Evolutionary conservation across 163 green algal species (phyloP).

Genomic region (Scenedesmus sp.): DNA sequence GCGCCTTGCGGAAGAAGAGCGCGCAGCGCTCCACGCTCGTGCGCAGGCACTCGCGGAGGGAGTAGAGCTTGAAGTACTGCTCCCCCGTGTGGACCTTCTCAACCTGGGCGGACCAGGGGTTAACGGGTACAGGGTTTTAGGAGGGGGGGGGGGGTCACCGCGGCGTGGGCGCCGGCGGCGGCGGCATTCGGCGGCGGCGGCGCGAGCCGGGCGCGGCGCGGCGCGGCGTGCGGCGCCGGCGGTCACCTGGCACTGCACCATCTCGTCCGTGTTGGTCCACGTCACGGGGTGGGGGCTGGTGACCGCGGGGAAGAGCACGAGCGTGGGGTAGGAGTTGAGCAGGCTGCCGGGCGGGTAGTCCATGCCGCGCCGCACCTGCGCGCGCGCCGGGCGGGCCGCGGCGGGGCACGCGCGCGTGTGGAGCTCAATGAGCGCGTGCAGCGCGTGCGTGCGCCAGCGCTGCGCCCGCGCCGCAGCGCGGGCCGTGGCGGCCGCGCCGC

Average conservation of each 20-base stretch:
- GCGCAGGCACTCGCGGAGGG: slow-evolving; percentile 30
- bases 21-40: slow-evolving; percentile 19
- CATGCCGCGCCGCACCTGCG: too few species aligned
- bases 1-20: slow-evolving; percentile 47
- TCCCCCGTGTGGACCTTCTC: slow-evolving; percentile 11
- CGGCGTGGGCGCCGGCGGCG: too few species aligned
- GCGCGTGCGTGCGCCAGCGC: too few species aligned
- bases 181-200: neutral
- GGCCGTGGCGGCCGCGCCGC: too few species aligned
- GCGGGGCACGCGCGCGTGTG: too few species aligned
- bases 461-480: too few species aligned
- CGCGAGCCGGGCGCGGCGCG: neutral
- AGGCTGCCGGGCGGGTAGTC: slow-evolving; percentile 34
- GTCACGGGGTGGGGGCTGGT: slow-evolving; percentile 40
- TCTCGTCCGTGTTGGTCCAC: slow-evolving; percentile 36
- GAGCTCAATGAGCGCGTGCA: too few species aligned
- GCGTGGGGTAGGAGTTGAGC: slow-evolving; percentile 48
- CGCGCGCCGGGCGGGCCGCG: too few species aligned
- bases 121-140: neutral
- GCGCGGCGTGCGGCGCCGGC: neutral
- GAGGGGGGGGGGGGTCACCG: too few species aligned
- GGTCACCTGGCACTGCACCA: slow-evolving; percentile 32
- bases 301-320: slow-evolving; percentile 47
- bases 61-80: slow-evolving; percentile 24
- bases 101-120: neutral